Conservation (phyloP, 768 basidiomycete genomes). For the Arthromyces matolae region DNA sequence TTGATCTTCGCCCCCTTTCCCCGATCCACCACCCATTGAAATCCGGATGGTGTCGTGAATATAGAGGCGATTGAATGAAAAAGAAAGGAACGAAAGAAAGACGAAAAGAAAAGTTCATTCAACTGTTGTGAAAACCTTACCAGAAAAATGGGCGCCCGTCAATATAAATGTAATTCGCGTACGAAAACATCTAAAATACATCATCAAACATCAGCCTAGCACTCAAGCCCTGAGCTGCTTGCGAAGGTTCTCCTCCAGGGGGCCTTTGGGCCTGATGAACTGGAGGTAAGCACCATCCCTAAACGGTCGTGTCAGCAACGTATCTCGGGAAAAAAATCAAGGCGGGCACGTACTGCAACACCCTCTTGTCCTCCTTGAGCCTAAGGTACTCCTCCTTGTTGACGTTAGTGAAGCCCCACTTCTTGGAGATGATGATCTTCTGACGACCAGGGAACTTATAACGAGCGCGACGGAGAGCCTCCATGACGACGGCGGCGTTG, state of each 20-base stretch:
- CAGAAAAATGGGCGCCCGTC: too few relatives aligned
- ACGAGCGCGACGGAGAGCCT: conserved; percentile 94
- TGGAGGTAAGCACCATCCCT: conserved; percentile 96
- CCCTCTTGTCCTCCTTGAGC: conserved; percentile 87
- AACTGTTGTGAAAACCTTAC: neutral
- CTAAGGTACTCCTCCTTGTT: conserved; percentile 83
- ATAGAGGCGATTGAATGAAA: conserved; percentile 46
- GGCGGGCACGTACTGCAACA: conserved; percentile 66
- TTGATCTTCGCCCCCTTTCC: conserved; percentile 76
- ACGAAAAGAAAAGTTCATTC: too few relatives aligned
- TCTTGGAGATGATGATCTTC: conserved; percentile 95
- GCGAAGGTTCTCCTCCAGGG: conserved; percentile 80
- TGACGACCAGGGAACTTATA: conserved; percentile 99
- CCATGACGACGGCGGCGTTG: conserved; percentile 86
- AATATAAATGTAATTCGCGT: conserved; percentile 11
- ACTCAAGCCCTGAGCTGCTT: conserved; percentile 73
- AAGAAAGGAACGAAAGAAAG: conserved; percentile 19
- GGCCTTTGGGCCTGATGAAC: conserved; percentile 87
- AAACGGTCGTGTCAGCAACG: conserved; percentile 1
- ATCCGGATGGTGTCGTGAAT: conserved; percentile 72
- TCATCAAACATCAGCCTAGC: neutral
- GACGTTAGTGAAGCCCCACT: conserved; percentile 99
- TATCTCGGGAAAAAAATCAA: conserved; percentile 4
- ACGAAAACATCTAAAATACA: conserved; percentile 14
- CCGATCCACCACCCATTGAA: conserved; percentile 59